Conservation (phyloP, 208 protist genomes). For the Leishmania major region DNA sequence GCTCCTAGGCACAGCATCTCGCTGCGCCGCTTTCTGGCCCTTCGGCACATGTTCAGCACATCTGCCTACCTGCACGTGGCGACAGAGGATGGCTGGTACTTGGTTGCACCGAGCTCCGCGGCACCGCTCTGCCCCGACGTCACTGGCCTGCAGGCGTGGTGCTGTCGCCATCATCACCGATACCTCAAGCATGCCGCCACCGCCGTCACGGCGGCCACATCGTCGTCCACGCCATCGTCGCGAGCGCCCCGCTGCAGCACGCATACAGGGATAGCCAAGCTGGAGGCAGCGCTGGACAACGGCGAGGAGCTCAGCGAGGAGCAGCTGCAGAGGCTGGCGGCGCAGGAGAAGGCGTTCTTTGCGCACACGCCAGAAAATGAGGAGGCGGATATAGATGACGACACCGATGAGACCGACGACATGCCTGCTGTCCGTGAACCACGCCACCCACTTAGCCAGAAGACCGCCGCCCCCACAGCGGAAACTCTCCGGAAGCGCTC, state of each 20-base stretch:
- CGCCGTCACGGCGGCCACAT: no score
- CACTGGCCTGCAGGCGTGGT: constrained; percentile 51
- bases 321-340: constrained; percentile 28
- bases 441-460: background rate
- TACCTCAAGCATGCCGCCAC: constrained; percentile 20
- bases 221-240: background rate
- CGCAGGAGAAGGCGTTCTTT: constrained; percentile 11
- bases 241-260: background rate
- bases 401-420: background rate
- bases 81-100: constrained; percentile 65
- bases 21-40: constrained; percentile 72
- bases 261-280: constrained; percentile 7
- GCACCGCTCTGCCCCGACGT: constrained; percentile 44
- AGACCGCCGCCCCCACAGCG: background rate
- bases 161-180: constrained; percentile 46
- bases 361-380: background rate
- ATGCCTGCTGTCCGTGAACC: background rate
- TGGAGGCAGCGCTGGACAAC: constrained; percentile 23
- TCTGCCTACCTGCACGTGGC: constrained; percentile 55
- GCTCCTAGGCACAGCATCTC: constrained; percentile 53
- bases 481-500: background rate
- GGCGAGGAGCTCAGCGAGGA: constrained; percentile 33
- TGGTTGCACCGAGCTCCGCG: constrained; percentile 53
- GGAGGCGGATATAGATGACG: constrained; percentile 16
- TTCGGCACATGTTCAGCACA: constrained; percentile 68